Evolutionary conservation across 2,329 filamentous ascomycete genomes (phyloP).

Genomic region (Fusarium sp.): DNA sequence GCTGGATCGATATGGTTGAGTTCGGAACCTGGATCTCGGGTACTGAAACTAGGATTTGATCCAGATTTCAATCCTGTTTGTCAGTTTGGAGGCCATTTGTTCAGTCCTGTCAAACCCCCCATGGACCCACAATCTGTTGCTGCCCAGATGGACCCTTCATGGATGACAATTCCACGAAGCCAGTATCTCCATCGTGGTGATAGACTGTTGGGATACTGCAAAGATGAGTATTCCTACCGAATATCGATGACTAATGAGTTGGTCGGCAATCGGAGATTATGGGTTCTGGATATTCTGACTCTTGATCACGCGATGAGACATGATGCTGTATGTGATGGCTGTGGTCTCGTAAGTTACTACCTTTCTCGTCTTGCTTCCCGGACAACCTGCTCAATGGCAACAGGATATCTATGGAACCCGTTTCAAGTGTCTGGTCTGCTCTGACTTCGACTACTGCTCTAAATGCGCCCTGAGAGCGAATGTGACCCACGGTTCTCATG

Average conservation of each 20-base stretch:
- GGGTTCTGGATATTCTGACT: not conserved
- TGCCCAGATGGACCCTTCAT: not conserved
- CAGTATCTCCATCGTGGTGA: not conserved
- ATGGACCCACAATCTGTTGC: not conserved
- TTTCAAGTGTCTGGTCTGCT: not conserved
- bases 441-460: not conserved
- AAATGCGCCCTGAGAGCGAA: not conserved
- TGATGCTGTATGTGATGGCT: not conserved
- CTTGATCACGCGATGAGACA: not conserved
- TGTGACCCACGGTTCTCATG: not conserved
- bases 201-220: not conserved
- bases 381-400: not conserved
- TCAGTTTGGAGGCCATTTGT: not conserved
- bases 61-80: not conserved
- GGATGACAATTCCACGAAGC: not conserved
- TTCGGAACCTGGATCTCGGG: not conserved
- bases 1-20: not conserved
- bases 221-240: not conserved
- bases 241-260: not conserved
- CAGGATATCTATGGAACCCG: not conserved
- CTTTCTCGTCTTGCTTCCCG: not conserved
- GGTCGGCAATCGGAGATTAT: not conserved
- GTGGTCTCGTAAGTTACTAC: not conserved
- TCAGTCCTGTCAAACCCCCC: not conserved
- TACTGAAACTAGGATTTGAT: not conserved